Percentiles rank a stretch among this genome's conserved stretches.
Evolutionary conservation across 2,329 filamentous ascomycete genomes (phyloP).

Genomic region (Stylonectria norvegica): DNA sequence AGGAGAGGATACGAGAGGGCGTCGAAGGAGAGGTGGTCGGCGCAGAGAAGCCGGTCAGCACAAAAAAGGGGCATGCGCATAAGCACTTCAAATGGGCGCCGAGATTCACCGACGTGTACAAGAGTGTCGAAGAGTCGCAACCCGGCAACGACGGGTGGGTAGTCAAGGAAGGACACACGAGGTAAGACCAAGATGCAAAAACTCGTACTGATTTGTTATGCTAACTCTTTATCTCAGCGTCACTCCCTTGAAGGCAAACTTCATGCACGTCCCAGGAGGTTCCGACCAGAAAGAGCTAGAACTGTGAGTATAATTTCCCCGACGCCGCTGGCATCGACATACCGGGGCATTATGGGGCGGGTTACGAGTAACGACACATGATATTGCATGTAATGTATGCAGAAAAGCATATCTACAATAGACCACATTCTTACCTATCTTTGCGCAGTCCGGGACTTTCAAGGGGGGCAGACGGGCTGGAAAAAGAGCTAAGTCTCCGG

Average conservation of each 20-base stretch:
- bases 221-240: conserved; percentile 55
- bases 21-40: conserved; percentile 49
- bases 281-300: conserved; percentile 69
- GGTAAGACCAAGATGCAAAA: conserved; percentile 48
- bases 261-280: conserved; percentile 68
- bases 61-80: conserved; percentile 57
- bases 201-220: neutral
- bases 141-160: conserved; percentile 93
- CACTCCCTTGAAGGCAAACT: conserved; percentile 88
- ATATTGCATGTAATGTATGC: conserved; percentile 29
- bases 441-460: conserved; percentile 24
- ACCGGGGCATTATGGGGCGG: conserved; percentile 7
- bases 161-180: conserved; percentile 82
- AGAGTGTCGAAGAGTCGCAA: conserved; percentile 73
- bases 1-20: conserved; percentile 68
- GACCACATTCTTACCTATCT: conserved; percentile 35
- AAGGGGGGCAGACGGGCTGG: conserved; percentile 15
- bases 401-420: conserved; percentile 27
- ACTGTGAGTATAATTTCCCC: conserved; percentile 63
- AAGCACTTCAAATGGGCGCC: conserved; percentile 96
- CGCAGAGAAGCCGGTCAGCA: conserved; percentile 24
- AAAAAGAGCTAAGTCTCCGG: conserved; percentile 20
- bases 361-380: conserved; percentile 18
- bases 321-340: conserved; percentile 18
- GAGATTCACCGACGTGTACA: conserved; percentile 79